Evolutionary conservation across 306 rosid genomes (phyloP).

Genomic region (Macrotyloma uniflorum): DNA sequence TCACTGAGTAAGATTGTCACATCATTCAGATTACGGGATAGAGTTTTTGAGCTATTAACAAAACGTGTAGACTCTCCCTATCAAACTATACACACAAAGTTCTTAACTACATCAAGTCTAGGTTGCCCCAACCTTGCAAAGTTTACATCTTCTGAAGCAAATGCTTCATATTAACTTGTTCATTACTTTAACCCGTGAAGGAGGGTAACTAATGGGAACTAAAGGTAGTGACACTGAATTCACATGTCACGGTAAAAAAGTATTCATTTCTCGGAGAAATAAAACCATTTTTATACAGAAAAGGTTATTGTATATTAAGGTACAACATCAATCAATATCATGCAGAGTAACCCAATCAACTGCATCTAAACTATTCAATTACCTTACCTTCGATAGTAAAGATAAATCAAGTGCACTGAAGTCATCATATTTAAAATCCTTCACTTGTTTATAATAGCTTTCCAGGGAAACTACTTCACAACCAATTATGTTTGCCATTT

Average conservation of each 20-base stretch:
- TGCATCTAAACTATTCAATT: constrained; percentile 12
- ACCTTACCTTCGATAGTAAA: constrained; percentile 82
- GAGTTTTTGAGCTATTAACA: neutral
- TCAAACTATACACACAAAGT: neutral
- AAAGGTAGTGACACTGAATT: neutral
- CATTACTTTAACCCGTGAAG: constrained; percentile 5
- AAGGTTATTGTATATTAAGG: constrained; percentile 27
- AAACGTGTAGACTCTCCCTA: neutral
- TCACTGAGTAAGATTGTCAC: neutral
- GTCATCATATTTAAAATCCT: constrained; percentile 94
- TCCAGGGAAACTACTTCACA: constrained; percentile 96
- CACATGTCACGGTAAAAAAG: neutral
- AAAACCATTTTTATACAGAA: constrained; percentile 4
- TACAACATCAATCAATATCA: constrained; percentile 18
- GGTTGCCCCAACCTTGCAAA: neutral
- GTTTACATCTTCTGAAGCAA: neutral
- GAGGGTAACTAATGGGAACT: neutral
- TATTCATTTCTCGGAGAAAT: constrained; percentile 13
- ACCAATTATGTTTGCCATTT: constrained; percentile 98
- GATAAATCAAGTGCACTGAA: constrained; percentile 85
- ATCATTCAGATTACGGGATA: neutral
- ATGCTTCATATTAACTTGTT: neutral
- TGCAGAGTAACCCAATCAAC: constrained; percentile 25
- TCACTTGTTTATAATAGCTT: constrained; percentile 85
- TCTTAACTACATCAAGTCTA: neutral